Base-by-base conservation (phyloP, 331 rosid genomes). In the Erythrophleum ivorense region DNA sequence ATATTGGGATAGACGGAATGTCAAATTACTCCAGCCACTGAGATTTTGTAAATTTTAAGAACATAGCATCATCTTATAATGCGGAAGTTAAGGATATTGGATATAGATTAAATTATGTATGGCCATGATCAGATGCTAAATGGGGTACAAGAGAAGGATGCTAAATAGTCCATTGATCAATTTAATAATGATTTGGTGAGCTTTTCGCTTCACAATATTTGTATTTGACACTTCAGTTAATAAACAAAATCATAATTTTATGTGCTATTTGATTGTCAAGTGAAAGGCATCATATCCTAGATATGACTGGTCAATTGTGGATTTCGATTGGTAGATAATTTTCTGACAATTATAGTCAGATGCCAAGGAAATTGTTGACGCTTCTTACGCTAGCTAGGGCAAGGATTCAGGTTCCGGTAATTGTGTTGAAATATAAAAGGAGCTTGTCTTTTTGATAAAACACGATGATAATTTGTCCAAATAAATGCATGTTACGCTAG, bases 311-410 rank as follows among this genome's bases (percentile, higher is more conserved):
- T 71, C 21, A 24, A 12, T 7, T 46, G n/a, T 21, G 59, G 41
- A 48, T 48, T 46, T 70, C n/a, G 40, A 34, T 34, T 12, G 53
- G 6, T 2, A 29, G 71, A 54, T 2, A 58, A 4, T 3, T 7
- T 34, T 15, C 49, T 43, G 18, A 31, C 53, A 48, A 52, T 54
- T 83, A 65, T 9, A 19, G 9, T 7, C 1, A 43, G 9, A 43
- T 7, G 14, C 14, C 11, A 49, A 2, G 62, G 5, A 54, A 69
- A 33, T 11, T 50, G 13, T 69, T 78, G 45, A 58, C 21, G 34
- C 60, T 55, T 66, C 63, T 36, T 21, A 31, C 53, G 59, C 64
- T 46, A 69, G 86, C 75, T 53, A 78, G 85, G 85, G 81, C 64
- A 31, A n/a, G 52, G 71, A 50, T 49, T 76, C 62, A n/a, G 41